Evolutionary conservation across 2,329 filamentous ascomycete species (phyloP).

Genomic region (Aspergillus uvarum): DNA sequence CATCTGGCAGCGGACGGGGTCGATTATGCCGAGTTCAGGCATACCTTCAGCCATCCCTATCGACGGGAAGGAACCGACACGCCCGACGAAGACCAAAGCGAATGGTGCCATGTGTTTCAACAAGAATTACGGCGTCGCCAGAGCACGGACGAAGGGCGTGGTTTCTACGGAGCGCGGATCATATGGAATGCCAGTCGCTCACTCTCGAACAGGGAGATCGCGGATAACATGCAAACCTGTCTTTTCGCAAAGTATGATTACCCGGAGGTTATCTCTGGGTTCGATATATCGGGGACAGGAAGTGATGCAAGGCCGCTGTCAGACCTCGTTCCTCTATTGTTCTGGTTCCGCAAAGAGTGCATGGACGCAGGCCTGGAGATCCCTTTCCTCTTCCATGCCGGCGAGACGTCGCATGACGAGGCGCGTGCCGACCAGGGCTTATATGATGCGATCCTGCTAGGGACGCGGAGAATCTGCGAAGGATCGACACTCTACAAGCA

Average conservation of each 20-base stretch:
- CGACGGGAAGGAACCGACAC: conserved; percentile 63
- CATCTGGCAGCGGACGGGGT: conserved; percentile 78
- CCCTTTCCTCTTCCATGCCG: conserved; percentile 95
- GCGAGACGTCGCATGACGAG: conserved; percentile 80
- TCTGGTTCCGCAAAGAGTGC: conserved; percentile 91
- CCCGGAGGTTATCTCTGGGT: conserved; percentile 79
- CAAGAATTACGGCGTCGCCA: conserved; percentile 80
- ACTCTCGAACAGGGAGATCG: conserved; percentile 63
- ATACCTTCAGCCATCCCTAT: conserved; percentile 72
- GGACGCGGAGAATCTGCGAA: conserved; percentile 85
- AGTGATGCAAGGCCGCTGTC: conserved; percentile 72
- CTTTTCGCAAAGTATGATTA: conserved; percentile 77
- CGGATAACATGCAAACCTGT: conserved; percentile 83
- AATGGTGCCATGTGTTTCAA: conserved; percentile 70
- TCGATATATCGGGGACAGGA: conserved; percentile 88
- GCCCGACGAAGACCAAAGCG: conserved; percentile 65
- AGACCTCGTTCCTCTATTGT: conserved; percentile 77
- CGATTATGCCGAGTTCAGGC: conserved; percentile 77
- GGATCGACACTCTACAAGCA: conserved; percentile 89
- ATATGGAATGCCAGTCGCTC: conserved; percentile 79
- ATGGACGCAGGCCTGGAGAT: conserved; percentile 74
- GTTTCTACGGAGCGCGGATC: conserved; percentile 80
- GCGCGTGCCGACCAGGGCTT: conserved; percentile 77
- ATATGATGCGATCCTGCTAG: conserved; percentile 83
- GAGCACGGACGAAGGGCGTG: conserved; percentile 64